These are phyloP conservation scores for Medicago truncatula DNA, from an alignment of 306 rosid species.

Conservation along the genomic window MtrunA17r5.0-ANR NC_053048.1:55835501-55836000, in stretches of 20 bases:
- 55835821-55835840: constrained; percentile 70
- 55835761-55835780: constrained; percentile 69
- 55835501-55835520: constrained; percentile 73
- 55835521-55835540: constrained; percentile 79
- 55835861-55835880: constrained; percentile 72
- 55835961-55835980: constrained; percentile 58
- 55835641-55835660: constrained; percentile 62
- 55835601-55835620: constrained; percentile 93
- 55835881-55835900: constrained; percentile 50
- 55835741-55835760: constrained; percentile 49
- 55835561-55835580: constrained; percentile 15
- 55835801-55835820: constrained; percentile 74
- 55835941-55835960: constrained; percentile 83
- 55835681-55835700: constrained; percentile 84
- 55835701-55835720: constrained; percentile 64
- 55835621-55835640: constrained; percentile 73
- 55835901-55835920: constrained; percentile 51
- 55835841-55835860: constrained; percentile 62
- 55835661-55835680: constrained; percentile 78
- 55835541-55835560: background rate
- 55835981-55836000: background rate
- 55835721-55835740: constrained; percentile 52
- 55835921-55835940: constrained; percentile 54
- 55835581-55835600: constrained; percentile 65
- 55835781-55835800: constrained; percentile 83